phyloP scores from a whole-genome alignment of 805 yeast species.

The Kazachstania africana region DNA sequence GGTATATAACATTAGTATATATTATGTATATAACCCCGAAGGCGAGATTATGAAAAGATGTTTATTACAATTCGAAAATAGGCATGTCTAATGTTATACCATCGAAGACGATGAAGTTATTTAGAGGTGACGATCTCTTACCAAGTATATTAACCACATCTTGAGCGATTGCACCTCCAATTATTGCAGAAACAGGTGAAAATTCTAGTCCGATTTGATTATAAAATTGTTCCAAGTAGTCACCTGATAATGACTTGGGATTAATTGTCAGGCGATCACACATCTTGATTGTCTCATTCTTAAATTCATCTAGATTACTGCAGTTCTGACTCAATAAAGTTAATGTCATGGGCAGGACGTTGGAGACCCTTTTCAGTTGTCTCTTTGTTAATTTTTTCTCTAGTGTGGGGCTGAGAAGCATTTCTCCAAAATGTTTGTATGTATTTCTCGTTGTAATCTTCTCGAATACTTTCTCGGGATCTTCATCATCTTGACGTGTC shows the following conservation, averaged over 20 bases:
- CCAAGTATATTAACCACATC: constrained; percentile 78
- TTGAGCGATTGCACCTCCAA: constrained; percentile 87
- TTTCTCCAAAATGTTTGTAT: constrained; percentile 28
- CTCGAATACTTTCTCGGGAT: constrained; percentile 29
- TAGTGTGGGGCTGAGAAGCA: constrained; percentile 28
- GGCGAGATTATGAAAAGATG: not conserved
- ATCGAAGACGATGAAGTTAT: constrained; percentile 70
- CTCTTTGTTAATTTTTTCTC: constrained; percentile 25
- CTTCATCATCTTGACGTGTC: constrained; percentile 26
- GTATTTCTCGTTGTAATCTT: constrained; percentile 27
- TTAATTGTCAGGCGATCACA: constrained; percentile 37
- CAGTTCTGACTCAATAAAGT: constrained; percentile 43
- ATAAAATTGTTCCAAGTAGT: constrained; percentile 30
- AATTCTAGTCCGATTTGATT: constrained; percentile 50
- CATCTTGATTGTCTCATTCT: constrained; percentile 7
- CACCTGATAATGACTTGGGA: constrained; percentile 29
- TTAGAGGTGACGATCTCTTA: constrained; percentile 66
- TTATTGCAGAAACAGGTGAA: constrained; percentile 72
- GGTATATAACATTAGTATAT: too few species aligned
- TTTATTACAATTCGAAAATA: constrained; percentile 35
- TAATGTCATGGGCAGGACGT: constrained; percentile 39
- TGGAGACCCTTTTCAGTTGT: constrained; percentile 21
- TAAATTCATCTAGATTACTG: constrained; percentile 9
- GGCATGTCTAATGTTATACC: constrained; percentile 67
- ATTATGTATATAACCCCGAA: not conserved